Base-by-base conservation (phyloP, 164 flowering plant species). In the Warburgia ugandensis region DNA sequence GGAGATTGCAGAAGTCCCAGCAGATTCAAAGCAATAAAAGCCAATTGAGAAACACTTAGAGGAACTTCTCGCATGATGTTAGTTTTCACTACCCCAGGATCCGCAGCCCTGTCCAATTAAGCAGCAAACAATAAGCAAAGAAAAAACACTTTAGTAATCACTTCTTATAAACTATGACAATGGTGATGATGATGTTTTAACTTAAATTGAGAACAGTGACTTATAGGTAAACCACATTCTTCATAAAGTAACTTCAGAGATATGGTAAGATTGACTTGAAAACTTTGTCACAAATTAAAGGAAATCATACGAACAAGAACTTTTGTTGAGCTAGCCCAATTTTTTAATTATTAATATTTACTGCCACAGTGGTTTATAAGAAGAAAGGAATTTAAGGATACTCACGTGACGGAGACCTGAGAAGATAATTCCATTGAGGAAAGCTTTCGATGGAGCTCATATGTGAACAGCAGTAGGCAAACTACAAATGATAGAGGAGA, bases 1-100 rank as follows among this genome's bases (percentile, higher is more conserved):
- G 95, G 83, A 37, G 78, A 68, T 41, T 85, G 80, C 61, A 85
- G 65, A 28, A 87, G 77, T 20, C 90, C 77, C 45, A 83, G 49
- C 64, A 69, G 41, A 51, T 62, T 78, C 59, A 91, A 58, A 39
- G 54, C 72, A 0, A 32, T 33, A 52, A 70, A 71, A 37, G 96
- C 88, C 51, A 67, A 9, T 17, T 25, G 40, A 22, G 84, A 66
- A 42, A 87, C 45, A 57, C 12, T 41, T 4, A 68, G 37, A 21
- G 98, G 96, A 54, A 87, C 43, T 72, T 91, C 97, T 38, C 84
- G 68, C 96, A 91, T 79, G 62, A 91, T 80, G 48, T 78, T 77
- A 32, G 96, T 91, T 65, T 76, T 52, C 39, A 81, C 96, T 8
- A 46, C 67, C 65, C 96, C 95, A 56, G 96, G 98, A 68, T 87